Base-by-base conservation (phyloP, 2,329 filamentous ascomycete genomes). In the Fusarium pseudocircinatum region DNA sequence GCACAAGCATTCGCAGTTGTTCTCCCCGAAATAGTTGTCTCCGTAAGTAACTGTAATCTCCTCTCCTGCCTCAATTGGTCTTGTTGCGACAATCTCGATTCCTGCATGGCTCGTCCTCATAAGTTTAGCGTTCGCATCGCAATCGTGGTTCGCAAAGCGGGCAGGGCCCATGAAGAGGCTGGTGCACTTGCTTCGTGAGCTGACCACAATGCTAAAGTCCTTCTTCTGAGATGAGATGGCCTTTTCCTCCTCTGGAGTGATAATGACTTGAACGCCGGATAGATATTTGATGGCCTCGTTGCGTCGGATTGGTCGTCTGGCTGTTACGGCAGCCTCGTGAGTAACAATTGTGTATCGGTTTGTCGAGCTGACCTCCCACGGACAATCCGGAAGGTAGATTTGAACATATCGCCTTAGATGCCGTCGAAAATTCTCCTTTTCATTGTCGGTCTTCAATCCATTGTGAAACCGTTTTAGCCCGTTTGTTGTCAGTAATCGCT, bases 41-140 rank as follows among this genome's bases (percentile, higher is more conserved):
- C 96, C 95, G 78, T 99, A 99, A 0, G 93, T 96, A 0, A 99
- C 96, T 0, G 96, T 99, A 67, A 99, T 97, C 81, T 99, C 96
- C 69, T 99, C 95, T 7, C 95, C 96, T 2, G 93, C 86, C 16
- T 92, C 89, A 69, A 99, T 98, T 66, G 95, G 88, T 74, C 91
- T 90, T 39, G 91, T 90, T 6, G 96, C 94, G 56, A 97, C 90
- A 63, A 99, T 95, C 79, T 97, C 93, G 85, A 99, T 98, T 40
- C 94, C 94, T 65, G 95, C 91, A 63, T 92, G 90, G 50, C 95
- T 94, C 40, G 91, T 93, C 40, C 94, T 98, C 76, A 94, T 92
- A 49, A 99, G 88, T 79, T 92, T 90, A 14, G 95, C 95, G 84
- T 98, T 99, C 37, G 96, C 94, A 75, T 93, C 89, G 83, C 96